A percentile compares a stretch with the other conserved stretches of the same genome.
Evolutionary conservation across 306 rosid species (phyloP).

Genomic region (Datisca glomerata): DNA sequence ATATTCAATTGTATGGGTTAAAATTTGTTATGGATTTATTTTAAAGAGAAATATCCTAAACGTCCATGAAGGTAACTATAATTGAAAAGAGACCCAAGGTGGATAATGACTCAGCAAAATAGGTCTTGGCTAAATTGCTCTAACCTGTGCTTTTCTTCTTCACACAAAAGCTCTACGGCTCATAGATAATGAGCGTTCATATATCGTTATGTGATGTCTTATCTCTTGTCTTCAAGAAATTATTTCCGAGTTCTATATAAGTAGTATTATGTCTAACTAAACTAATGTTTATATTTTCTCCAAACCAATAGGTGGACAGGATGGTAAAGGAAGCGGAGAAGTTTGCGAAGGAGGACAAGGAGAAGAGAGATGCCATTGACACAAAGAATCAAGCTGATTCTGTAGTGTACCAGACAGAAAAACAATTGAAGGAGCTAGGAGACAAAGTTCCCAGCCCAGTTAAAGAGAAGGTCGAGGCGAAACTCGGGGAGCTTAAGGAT

Average conservation of each 20-base stretch:
- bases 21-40: no score
- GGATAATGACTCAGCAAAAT: no score
- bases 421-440: constrained; percentile 84
- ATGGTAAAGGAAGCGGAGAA: constrained; percentile 80
- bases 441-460: constrained; percentile 87
- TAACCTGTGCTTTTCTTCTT: no score
- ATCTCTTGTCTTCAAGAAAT: background rate
- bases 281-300: constrained; percentile 4
- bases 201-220: no score
- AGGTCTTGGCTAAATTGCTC: no score
- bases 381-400: constrained; percentile 93
- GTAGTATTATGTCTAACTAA: background rate
- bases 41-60: no score
- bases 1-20: no score
- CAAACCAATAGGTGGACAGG: constrained; percentile 48
- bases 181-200: no score
- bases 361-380: constrained; percentile 85
- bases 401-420: constrained; percentile 88
- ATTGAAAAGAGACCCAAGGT: no score
- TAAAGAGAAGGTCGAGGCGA: constrained; percentile 85
- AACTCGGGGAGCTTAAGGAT: constrained; percentile 72
- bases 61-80: no score
- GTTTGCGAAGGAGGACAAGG: constrained; percentile 78
- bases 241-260: background rate
- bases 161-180: no score